Evolutionary conservation across 768 basidiomycete species (phyloP), one percentile per base, ranked within the genome.

Genomic region (Boletus patriciae): DNA sequence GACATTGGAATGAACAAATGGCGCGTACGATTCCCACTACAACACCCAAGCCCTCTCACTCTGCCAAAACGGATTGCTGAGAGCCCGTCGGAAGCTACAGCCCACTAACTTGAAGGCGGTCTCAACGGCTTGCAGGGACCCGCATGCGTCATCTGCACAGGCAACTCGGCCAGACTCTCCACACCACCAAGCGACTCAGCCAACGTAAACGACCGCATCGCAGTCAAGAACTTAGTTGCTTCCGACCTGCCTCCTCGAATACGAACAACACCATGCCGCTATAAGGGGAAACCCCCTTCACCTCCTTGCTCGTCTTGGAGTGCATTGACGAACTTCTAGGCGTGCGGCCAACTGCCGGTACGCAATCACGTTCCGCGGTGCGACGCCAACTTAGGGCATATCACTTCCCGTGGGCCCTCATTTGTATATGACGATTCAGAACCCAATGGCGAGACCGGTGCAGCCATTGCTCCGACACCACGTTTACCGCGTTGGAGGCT

Each of bases 111-210:
- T n/a, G n/a, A n/a, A n/a, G n/a, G n/a, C n/a, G n/a, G n/a, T n/a
- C n/a, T n/a, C n/a, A n/a, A n/a, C n/a, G n/a, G n/a, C n/a, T n/a
- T n/a, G n/a, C n/a, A n/a, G n/a, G n/a, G n/a, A 48, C 82, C 82
- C 2, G 83, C 86, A 70, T 97, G 95, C 9, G 93, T 96, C 94
- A 97, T 97, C 73, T 78, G 76, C 43, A 86, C 84, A 0, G 94
- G 95, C 44, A 90, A 79, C 71, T 98, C 94, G 0, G 90, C 90
- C 34, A 98, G 74, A 70, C 86, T 88, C 80, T 98, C 96, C 6
- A 97, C 92, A 0, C 94, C 96, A 2, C 96, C 96, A 6, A 98
- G 74, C 25, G 84, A 86, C 80, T 95, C 94, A 1, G 94, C 95
- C 13, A 98, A 78, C 25, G 86, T 80, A 66, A 94, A 94, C 34